phyloP scores from a whole-genome alignment of 306 rosid genomes.

The Lathyrus aphaca region DNA sequence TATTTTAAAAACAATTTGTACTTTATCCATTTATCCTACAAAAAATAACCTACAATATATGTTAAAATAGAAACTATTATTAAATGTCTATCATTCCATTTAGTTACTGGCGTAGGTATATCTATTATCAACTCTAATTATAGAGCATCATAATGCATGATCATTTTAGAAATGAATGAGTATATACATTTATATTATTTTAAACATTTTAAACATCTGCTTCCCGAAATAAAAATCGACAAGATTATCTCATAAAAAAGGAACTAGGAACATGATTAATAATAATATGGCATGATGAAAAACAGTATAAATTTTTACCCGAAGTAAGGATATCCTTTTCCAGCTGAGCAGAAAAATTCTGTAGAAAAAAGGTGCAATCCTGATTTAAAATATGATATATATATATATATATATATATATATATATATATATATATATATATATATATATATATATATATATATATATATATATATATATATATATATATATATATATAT shows the following conservation, averaged over 20 bases:
- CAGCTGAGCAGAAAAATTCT: constrained; percentile 94
- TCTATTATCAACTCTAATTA: constrained; percentile 7
- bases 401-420: too few relatives aligned
- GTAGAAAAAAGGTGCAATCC: constrained; percentile 35
- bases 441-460: too few relatives aligned
- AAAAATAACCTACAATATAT: constrained; percentile 1
- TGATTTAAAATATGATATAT: constrained; percentile 27
- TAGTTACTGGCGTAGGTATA: background rate
- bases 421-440: too few relatives aligned
- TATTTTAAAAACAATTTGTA: constrained; percentile 25
- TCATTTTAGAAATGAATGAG: constrained; percentile 11
- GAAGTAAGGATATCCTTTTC: constrained; percentile 91
- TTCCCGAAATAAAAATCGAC: constrained; percentile 28
- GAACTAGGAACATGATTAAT: constrained; percentile 25
- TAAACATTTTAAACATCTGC: constrained; percentile 10
- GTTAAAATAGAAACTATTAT: constrained; percentile 23
- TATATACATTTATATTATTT: constrained; percentile 13
- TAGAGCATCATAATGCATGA: constrained; percentile 26
- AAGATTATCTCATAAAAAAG: background rate
- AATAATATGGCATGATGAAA: constrained; percentile 2
- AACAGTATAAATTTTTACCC: constrained; percentile 58
- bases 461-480: too few relatives aligned
- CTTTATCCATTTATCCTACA: constrained; percentile 22
- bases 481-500: too few relatives aligned
- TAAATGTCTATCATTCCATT: constrained; percentile 25